Evolutionary conservation across 176 grass and related monocot genomes (phyloP).

Genomic region (Musa beccarii): DNA sequence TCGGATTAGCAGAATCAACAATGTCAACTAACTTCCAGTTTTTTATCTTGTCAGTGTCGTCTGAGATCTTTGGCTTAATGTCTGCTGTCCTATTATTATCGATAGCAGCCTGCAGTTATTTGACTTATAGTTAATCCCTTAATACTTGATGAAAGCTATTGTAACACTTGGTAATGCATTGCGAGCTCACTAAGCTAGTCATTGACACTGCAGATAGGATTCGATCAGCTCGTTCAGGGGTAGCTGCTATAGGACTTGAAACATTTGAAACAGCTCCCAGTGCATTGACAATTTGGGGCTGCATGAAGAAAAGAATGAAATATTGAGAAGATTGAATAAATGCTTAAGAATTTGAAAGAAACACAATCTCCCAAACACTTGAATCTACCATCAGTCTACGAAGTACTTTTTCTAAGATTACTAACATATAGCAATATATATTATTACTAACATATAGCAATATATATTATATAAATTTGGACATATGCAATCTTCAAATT

Average conservation of each 20-base stretch:
- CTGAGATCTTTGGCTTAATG: conserved; percentile 84
- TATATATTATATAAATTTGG: too few relatives aligned
- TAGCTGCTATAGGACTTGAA: conserved; percentile 76
- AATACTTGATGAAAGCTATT: conserved; percentile 1
- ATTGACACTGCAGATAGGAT: conserved; percentile 77
- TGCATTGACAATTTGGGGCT: conserved; percentile 61
- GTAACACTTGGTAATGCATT: conserved; percentile 8
- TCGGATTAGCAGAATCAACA: conserved; percentile 58
- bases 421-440: too few relatives aligned
- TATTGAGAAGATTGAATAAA: background rate
- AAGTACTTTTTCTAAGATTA: too few relatives aligned
- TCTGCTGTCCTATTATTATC: conserved; percentile 69
- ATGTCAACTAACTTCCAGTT: conserved; percentile 86
- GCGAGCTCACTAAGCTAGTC: conserved; percentile 63
- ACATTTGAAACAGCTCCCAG: conserved; percentile 75
- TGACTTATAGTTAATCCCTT: conserved; percentile 22
- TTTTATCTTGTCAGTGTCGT: conserved; percentile 88
- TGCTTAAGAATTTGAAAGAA: background rate
- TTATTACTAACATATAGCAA: too few relatives aligned
- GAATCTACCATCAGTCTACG: too few relatives aligned
- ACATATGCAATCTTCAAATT: too few relatives aligned
- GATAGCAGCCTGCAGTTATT: conserved; percentile 52
- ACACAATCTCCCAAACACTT: background rate
- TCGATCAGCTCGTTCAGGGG: conserved; percentile 68
- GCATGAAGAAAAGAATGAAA: conserved; percentile 21